Conservation (phyloP, 192 early-diverging fungal genomes). For the Entomortierella parvispora region DNA sequence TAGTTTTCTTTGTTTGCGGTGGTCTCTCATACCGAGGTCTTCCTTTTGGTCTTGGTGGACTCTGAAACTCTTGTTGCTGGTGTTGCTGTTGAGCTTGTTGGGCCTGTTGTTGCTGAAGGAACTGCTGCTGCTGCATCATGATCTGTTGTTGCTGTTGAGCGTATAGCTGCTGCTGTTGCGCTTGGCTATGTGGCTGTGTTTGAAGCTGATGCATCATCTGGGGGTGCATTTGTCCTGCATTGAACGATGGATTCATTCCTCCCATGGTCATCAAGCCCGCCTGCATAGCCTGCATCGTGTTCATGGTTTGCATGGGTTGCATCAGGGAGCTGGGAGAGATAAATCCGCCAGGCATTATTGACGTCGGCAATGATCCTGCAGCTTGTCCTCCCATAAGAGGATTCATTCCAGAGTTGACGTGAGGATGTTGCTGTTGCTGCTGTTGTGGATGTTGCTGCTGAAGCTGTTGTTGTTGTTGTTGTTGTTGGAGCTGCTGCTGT, state of each 20-base stretch:
- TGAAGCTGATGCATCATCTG: slow-evolving; percentile 47
- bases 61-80: slow-evolving; percentile 24
- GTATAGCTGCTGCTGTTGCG: slow-evolving; percentile 7
- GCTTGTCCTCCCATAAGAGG: slow-evolving; percentile 27
- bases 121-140: slow-evolving; percentile 33
- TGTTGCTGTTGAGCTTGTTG: not conserved
- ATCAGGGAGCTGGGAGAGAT: slow-evolving; percentile 37
- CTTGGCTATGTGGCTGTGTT: slow-evolving; percentile 13
- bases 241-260: too few relatives aligned
- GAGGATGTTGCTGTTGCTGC: slow-evolving; percentile 1
- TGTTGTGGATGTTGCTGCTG: slow-evolving; percentile 12
- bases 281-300: slow-evolving; percentile 2
- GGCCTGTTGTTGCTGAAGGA: slow-evolving; percentile 22
- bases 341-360: slow-evolving; percentile 40
- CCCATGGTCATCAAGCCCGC: slow-evolving; percentile 35
- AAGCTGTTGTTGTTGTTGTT: too few relatives aligned
- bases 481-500: too few relatives aligned
- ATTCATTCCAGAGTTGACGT: slow-evolving; percentile 23
- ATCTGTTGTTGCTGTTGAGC: slow-evolving; percentile 23
- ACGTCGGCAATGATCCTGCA: slow-evolving; percentile 13
- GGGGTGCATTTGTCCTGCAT: slow-evolving; percentile 37
- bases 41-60: slow-evolving; percentile 42
- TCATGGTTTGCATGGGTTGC: slow-evolving; percentile 29
- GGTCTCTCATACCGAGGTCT: slow-evolving; percentile 37
- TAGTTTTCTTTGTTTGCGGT: not conserved